A percentile compares a stretch with the other conserved stretches of the same genome.
These are phyloP conservation scores for Monosporozyma servazzii DNA, from an alignment of 805 yeast species.

Conservation along the genomic window DNA sequence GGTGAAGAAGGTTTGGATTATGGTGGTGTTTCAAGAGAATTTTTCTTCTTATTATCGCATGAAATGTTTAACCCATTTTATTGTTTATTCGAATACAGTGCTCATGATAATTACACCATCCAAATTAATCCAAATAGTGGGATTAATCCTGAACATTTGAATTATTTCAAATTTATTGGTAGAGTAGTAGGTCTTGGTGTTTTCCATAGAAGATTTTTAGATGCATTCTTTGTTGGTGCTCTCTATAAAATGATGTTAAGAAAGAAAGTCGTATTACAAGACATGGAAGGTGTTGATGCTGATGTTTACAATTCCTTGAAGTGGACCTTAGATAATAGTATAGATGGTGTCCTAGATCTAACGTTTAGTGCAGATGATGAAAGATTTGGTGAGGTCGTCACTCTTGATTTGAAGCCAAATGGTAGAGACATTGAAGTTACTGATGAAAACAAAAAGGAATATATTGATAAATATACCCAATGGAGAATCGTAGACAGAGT, in stretches of 20 bases:
- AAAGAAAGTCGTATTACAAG: constrained; percentile 89
- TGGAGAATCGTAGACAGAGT: constrained; percentile 93
- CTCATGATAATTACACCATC: constrained; percentile 94
- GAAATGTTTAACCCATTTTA: constrained; percentile 98
- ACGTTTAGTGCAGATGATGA: constrained; percentile 89
- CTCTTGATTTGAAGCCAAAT: constrained; percentile 80
- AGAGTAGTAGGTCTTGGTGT: constrained; percentile 97
- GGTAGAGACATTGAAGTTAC: constrained; percentile 88
- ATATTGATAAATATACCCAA: constrained; percentile 88
- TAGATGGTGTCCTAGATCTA: constrained; percentile 75
- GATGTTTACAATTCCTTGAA: constrained; percentile 90
- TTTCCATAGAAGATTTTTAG: constrained; percentile 95
- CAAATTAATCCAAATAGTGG: constrained; percentile 97
- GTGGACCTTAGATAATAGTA: constrained; percentile 94
- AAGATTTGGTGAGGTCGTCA: constrained; percentile 85
- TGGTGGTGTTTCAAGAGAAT: constrained; percentile 98
- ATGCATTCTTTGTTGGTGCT: constrained; percentile 97
- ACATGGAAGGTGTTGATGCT: constrained; percentile 98
- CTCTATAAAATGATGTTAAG: constrained; percentile 94
- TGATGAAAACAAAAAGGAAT: constrained; percentile 90
- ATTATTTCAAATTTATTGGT: constrained; percentile 96
- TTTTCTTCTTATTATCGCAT: constrained; percentile 90
- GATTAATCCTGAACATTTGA: constrained; percentile 94
- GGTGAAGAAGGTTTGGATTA: constrained; percentile 99
- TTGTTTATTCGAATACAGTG: constrained; percentile 93